Percentiles rank a stretch among this genome's conserved stretches.
phyloP scores from a whole-genome alignment of 108 stramenopile species.

The Nannochloropsis oceanica region DNA sequence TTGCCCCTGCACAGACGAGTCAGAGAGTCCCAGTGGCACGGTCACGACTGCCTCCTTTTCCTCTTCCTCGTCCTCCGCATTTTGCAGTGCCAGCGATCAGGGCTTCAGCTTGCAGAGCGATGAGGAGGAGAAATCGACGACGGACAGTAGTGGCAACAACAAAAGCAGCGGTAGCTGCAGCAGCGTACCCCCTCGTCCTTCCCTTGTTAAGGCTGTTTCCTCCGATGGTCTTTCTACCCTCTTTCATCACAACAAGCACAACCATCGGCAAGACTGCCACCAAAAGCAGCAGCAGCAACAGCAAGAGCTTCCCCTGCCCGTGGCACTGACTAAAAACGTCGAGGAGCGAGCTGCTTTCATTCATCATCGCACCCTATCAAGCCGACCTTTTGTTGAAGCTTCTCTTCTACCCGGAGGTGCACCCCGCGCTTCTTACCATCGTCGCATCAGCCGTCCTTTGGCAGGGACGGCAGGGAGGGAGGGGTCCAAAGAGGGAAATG shows the following conservation, averaged over 20 bases:
- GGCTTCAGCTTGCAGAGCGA: background rate
- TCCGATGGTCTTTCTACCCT: background rate
- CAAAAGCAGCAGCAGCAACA: background rate
- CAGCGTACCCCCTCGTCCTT: background rate
- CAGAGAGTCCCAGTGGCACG: background rate
- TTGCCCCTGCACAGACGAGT: background rate
- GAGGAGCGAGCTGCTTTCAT: background rate
- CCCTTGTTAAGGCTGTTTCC: background rate
- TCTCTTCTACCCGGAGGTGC: background rate
- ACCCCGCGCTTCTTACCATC: background rate
- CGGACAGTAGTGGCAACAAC: background rate
- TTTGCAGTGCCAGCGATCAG: background rate
- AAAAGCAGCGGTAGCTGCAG: background rate
- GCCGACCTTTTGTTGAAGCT: background rate
- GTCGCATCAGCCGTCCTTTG: background rate
- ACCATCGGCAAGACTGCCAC: no score
- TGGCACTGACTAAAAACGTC: background rate
- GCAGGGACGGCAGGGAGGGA: background rate
- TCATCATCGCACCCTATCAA: background rate
- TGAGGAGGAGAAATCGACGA: background rate
- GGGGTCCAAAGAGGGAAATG: background rate
- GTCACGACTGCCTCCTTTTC: background rate
- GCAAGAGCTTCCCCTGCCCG: background rate
- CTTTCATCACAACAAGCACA: background rate
- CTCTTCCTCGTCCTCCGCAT: background rate